Evolutionary conservation across 345 rosid species (phyloP).

Genomic region (Carallia pectinifolia): DNA sequence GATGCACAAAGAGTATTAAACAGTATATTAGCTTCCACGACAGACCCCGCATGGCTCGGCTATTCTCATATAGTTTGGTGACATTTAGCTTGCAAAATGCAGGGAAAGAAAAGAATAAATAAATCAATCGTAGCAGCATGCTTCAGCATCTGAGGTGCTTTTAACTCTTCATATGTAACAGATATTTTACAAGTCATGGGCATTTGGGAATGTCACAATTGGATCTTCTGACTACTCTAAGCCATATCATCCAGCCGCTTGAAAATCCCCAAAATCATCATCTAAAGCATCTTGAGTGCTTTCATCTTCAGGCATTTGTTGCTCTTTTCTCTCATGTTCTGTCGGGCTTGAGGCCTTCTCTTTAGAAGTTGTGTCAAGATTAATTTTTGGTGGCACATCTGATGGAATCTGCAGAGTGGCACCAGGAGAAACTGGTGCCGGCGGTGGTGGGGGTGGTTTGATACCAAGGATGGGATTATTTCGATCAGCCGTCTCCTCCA

Average conservation of each 20-base stretch:
- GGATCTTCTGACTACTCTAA: not conserved
- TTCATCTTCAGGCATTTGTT: constrained; percentile 24
- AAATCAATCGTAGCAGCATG: constrained; percentile 4
- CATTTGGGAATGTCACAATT: not conserved
- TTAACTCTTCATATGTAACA: constrained; percentile 1
- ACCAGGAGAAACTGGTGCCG: constrained; percentile 59
- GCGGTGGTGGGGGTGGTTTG: constrained; percentile 87
- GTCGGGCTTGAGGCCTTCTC: constrained; percentile 19
- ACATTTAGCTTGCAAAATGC: no score
- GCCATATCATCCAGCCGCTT: constrained; percentile 58
- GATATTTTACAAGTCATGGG: constrained; percentile 11
- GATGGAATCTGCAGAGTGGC: constrained; percentile 35
- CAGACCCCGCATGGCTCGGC: no score
- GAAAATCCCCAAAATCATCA: constrained; percentile 98
- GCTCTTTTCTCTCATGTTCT: constrained; percentile 37
- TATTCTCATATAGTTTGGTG: no score
- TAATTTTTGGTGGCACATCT: constrained; percentile 31
- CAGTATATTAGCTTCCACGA: no score
- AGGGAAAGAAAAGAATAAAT: not conserved
- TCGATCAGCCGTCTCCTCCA: constrained; percentile 55
- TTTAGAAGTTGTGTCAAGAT: constrained; percentile 29
- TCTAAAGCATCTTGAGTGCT: constrained; percentile 52
- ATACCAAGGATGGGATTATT: constrained; percentile 57
- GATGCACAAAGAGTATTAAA: no score
- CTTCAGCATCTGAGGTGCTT: not conserved